phyloP scores from a whole-genome alignment of 345 rosid genomes.

The Tarenaya hassleriana region DNA sequence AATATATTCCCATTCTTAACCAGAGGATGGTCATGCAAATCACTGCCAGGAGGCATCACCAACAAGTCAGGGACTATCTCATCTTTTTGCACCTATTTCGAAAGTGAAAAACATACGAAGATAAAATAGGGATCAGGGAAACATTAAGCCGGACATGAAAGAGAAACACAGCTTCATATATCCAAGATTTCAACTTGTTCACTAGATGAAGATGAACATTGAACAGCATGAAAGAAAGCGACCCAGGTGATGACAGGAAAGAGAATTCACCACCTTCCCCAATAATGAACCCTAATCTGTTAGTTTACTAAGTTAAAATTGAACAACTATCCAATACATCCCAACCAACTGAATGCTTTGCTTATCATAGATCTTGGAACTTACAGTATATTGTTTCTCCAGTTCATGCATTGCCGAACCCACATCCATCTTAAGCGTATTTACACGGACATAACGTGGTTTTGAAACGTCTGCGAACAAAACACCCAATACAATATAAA shows the following conservation, averaged over 20 bases:
- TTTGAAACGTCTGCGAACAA: slow-evolving; percentile 51
- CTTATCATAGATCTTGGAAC: slow-evolving; percentile 8
- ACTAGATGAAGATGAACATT: background rate
- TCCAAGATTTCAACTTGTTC: slow-evolving; percentile 5
- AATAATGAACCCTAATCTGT: slow-evolving; percentile 7
- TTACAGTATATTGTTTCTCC: slow-evolving; percentile 52
- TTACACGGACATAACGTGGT: slow-evolving; percentile 83
- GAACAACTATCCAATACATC: slow-evolving; percentile 12
- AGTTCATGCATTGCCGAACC: slow-evolving; percentile 57
- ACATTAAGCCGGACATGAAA: slow-evolving; percentile 3
- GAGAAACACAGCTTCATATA: slow-evolving; percentile 8
- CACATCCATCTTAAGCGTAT: slow-evolving; percentile 68
- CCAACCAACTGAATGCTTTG: slow-evolving; percentile 10
- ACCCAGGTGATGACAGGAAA: background rate
- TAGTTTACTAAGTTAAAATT: background rate
- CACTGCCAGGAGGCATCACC: slow-evolving; percentile 66
- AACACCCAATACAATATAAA: slow-evolving; percentile 19
- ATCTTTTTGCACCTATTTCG: slow-evolving; percentile 66
- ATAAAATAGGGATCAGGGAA: background rate
- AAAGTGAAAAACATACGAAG: background rate
- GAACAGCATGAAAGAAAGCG: background rate
- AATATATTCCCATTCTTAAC: slow-evolving; percentile 65
- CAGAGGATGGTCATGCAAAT: slow-evolving; percentile 81
- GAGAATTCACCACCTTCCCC: background rate
- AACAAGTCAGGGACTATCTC: slow-evolving; percentile 63